Evolutionary conservation across 2,329 filamentous ascomycete species (phyloP).

Genomic region (Aspergillus quadricinctus): DNA sequence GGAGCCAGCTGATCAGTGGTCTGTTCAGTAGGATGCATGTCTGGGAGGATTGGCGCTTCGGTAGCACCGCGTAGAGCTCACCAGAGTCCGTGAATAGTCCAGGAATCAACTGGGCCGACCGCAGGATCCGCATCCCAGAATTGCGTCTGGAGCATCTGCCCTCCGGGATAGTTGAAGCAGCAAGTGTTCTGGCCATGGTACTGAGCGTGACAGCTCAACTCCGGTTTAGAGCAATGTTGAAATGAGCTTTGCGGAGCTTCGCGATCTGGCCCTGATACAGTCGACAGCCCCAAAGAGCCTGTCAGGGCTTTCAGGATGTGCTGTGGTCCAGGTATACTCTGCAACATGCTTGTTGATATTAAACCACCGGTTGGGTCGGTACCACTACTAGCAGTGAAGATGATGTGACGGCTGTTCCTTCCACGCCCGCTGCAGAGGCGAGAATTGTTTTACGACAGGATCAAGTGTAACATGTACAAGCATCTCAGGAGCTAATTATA

Average conservation of each 20-base stretch:
- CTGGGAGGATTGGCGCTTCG: neutral
- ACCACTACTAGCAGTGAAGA: constrained; percentile 4
- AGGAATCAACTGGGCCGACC: constrained; percentile 63
- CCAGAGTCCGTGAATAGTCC: constrained; percentile 71
- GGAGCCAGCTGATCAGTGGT: constrained; percentile 3
- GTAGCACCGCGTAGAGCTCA: constrained; percentile 22
- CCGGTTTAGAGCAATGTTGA: constrained; percentile 30
- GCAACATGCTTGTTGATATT: constrained; percentile 10
- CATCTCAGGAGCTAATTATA: neutral
- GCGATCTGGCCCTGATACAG: constrained; percentile 12
- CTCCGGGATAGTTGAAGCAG: constrained; percentile 70
- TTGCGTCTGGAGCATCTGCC: constrained; percentile 68
- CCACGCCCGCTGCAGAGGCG: neutral
- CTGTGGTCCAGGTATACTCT: constrained; percentile 31
- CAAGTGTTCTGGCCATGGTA: constrained; percentile 61
- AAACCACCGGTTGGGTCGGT: constrained; percentile 5
- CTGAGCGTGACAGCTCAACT: constrained; percentile 61
- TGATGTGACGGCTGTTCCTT: neutral
- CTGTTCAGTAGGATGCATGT: neutral
- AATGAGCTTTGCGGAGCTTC: constrained; percentile 8
- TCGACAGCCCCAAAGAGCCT: constrained; percentile 27
- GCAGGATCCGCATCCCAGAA: constrained; percentile 69
- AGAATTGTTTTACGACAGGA: neutral
- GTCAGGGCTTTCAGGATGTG: constrained; percentile 30
- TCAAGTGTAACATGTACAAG: neutral